Base-by-base conservation (phyloP, 225 moss, liverwort and hornwort genomes). In the Polytrichum formosum region DNA sequence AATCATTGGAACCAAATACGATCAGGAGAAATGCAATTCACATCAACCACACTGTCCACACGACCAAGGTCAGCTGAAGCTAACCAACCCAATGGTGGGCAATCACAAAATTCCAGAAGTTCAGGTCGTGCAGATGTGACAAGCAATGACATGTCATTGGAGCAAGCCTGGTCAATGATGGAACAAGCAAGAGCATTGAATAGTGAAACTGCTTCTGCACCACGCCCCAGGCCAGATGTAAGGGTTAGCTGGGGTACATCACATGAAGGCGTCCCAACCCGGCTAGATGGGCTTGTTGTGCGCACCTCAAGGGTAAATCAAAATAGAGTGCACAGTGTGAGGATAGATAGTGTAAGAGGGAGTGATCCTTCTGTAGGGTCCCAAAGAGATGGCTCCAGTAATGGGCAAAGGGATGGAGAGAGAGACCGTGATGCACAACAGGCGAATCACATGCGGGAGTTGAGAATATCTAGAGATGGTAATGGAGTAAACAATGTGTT, bases 121-220 rank as follows among this genome's bases (percentile, higher is more conserved):
- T 59, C 62, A 54, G 70, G 67, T 68, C 68, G 68, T 77, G 82
- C 71, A 74, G 74, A 55, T 62, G 71, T 68, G 26, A 68, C 71
- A 46, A 61, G 70, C 16, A n/a, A 81, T 71, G 90, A 90, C 29
- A 65, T 91, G 63, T 82, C 88, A 35, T 46, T 46, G 16, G 46
- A 46, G 16, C 87, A 82, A 76, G 96, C 96, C 2, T 96, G 96
- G 96, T 78, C 81, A 13, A 91, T 91, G 87, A 79, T 91, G 88
- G 89, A 87, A 56, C 90, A 82, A 71, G 96, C 93, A 67, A 88
- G 77, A 74, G 72, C 80, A 61, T 55, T 93, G 67, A 74, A 76
- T 73, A 90, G 69, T 63, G 86, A 76, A 55, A 76, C 78, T 29
- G 74, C 73, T 31, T 54, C 86, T 28, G 81, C 74, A 63, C 69